Percentiles rank a stretch among this genome's conserved stretches.
Conservation (phyloP, 2,329 filamentous ascomycete species). For the Clonostachys solani region DNA sequence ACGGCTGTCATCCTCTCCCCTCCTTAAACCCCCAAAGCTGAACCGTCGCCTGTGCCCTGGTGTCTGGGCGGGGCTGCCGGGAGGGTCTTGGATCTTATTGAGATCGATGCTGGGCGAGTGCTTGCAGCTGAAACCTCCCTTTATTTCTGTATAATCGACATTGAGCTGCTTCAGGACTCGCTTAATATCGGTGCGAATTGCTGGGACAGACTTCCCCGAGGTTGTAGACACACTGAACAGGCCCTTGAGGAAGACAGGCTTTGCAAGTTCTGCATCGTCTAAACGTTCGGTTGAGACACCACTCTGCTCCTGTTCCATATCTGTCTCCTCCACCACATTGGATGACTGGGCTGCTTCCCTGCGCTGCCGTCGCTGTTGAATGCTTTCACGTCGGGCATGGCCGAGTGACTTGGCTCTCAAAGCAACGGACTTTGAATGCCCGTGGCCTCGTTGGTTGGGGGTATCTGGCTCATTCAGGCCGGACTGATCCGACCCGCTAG, state of each 20-base stretch:
- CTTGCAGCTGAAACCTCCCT: slow-evolving; percentile 86
- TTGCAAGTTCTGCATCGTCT: slow-evolving; percentile 73
- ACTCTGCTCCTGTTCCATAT: slow-evolving; percentile 67
- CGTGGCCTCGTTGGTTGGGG: slow-evolving; percentile 43
- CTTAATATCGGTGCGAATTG: slow-evolving; percentile 87
- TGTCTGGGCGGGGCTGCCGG: slow-evolving; percentile 51
- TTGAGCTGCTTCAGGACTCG: slow-evolving; percentile 82
- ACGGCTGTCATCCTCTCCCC: slow-evolving; percentile 65
- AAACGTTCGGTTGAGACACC: slow-evolving; percentile 57
- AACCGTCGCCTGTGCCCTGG: slow-evolving; percentile 71
- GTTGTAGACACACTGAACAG: slow-evolving; percentile 97
- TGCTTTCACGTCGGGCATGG: slow-evolving; percentile 85
- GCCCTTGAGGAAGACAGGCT: slow-evolving; percentile 93
- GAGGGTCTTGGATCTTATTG: slow-evolving; percentile 64
- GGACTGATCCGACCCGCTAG: slow-evolving; percentile 77
- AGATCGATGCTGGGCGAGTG: slow-evolving; percentile 88
- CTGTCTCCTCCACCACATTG: slow-evolving; percentile 87
- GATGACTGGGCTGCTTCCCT: slow-evolving; percentile 69
- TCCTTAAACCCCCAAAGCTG: slow-evolving; percentile 68
- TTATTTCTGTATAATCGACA: slow-evolving; percentile 89
- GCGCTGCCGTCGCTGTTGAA: slow-evolving; percentile 76
- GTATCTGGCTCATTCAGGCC: slow-evolving; percentile 45
- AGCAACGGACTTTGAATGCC: slow-evolving; percentile 56
- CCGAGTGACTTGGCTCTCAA: slow-evolving; percentile 82
- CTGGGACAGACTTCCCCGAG: slow-evolving; percentile 80